A percentile compares a stretch with the other conserved stretches of the same genome.
phyloP scores from a whole-genome alignment of 202 grass and related monocot genomes.

The Saccharum hybrid region DNA sequence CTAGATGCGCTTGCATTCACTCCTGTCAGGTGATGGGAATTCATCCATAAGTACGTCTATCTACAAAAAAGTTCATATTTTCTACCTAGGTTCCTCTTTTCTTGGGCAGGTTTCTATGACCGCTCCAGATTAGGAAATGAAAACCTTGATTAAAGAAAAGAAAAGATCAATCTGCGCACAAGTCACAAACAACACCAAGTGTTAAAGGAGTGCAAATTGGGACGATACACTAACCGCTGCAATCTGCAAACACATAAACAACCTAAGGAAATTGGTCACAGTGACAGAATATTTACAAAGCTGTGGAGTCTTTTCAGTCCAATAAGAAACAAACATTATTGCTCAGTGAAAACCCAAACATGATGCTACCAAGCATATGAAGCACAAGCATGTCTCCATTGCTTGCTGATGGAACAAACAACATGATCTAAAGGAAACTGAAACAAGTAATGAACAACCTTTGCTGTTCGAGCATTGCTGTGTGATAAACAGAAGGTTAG shows the following conservation, averaged over 20 bases:
- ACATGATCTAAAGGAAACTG: background rate
- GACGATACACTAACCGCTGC: background rate
- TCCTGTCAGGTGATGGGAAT: too few species aligned
- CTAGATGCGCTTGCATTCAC: too few species aligned
- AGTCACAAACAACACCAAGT: background rate
- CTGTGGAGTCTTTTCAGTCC: background rate
- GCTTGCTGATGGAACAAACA: conserved; percentile 21
- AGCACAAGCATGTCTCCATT: conserved; percentile 12
- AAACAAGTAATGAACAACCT: conserved; percentile 12
- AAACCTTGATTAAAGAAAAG: background rate
- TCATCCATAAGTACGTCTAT: too few species aligned
- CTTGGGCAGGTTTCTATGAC: too few species aligned
- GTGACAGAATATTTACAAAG: conserved; percentile 46
- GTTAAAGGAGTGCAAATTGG: background rate
- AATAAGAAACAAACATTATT: conserved; percentile 32
- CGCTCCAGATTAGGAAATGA: background rate
- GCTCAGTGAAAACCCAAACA: conserved; percentile 6
- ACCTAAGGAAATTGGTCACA: background rate
- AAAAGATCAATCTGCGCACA: background rate
- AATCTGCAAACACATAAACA: background rate
- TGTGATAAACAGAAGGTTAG: conserved; percentile 37
- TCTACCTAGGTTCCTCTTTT: too few species aligned
- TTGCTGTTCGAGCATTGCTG: conserved; percentile 15
- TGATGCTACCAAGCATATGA: conserved; percentile 13
- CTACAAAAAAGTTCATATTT: too few species aligned